Base-by-base conservation (phyloP, 164 flowering plant genomes). In the Magnolia changhungtana region DNA sequence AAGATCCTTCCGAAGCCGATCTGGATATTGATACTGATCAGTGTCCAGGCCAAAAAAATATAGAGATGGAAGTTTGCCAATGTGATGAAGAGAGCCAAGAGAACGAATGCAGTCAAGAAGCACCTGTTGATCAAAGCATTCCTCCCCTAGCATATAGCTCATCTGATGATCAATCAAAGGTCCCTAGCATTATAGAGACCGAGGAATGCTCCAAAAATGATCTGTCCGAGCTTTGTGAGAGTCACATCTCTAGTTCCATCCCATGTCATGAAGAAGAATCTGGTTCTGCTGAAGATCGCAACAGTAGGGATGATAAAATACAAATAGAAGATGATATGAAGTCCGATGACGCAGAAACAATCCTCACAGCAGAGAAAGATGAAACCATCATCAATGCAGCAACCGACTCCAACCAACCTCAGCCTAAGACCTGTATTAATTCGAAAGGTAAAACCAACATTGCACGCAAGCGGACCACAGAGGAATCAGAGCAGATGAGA, bases 361-460 rank as follows among this genome's bases (percentile, higher is more conserved):
- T n/a, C 49, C 55, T 65, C 10, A 64, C 37, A 37, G 81, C 80
- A 50, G 84, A 73, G 49, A 69, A 75, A 67, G 74, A 70, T 59
- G 23, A 67, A 63, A 74, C n/a, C 37, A 27, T 59, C 59, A 55
- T 55, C 2, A 71, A 67, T 67, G 73, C 16, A 24, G 84, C 59
- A 69, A 78, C 67, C 37, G 72, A 70, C 58, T 14, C 73, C 0
- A 77, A 70, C 70, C 67, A 72, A 66, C 74, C 69, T 81, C 68
- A 51, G 55, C 80, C 83, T 64, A 87, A 79, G 73, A 81, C 78
- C 68, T 87, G 87, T 89, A 85, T 85, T 75, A 86, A 87, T 82
- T 85, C 84, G 77, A 89, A 84, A 55, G 87, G 82, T 75, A 5
- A 79, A 79, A 82, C 87, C 29, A 82, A 87, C 24, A 84, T 87